A percentile compares a stretch with the other conserved stretches of the same genome.
phyloP scores from a whole-genome alignment of 495 filamentous ascomycete genomes.

The Rostrohypoxylon terebratum region DNA sequence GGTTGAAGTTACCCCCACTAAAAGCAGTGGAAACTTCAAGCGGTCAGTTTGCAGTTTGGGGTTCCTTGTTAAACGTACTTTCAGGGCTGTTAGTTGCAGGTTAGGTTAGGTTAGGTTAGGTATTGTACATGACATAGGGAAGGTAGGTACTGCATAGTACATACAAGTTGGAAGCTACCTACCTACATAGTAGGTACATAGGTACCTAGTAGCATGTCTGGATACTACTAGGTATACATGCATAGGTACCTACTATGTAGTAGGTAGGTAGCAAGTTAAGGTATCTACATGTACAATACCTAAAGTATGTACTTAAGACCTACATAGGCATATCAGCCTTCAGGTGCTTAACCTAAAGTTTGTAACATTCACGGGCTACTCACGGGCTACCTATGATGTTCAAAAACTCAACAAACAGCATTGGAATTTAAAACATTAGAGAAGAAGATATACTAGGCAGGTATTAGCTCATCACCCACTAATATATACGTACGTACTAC shows the following conservation, averaged over 20 bases:
- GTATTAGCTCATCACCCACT: neutral
- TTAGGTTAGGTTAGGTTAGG: too few relatives aligned
- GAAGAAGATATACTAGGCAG: neutral
- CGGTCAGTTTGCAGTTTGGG: slow-evolving; percentile 50
- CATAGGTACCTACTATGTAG: too few relatives aligned
- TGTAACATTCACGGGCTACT: too few relatives aligned
- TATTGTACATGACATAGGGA: neutral
- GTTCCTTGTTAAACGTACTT: slow-evolving; percentile 30
- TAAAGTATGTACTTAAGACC: too few relatives aligned
- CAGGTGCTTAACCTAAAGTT: too few relatives aligned
- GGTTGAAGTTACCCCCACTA: slow-evolving; percentile 33
- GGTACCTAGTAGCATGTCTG: too few relatives aligned
- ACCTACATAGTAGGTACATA: neutral
- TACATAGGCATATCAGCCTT: too few relatives aligned
- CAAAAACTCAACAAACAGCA: neutral
- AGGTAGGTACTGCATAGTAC: neutral
- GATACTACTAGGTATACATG: too few relatives aligned
- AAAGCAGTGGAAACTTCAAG: slow-evolving; percentile 43
- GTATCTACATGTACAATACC: too few relatives aligned
- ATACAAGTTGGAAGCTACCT: too few relatives aligned
- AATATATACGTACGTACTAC: neutral
- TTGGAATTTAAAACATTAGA: neutral
- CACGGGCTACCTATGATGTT: neutral
- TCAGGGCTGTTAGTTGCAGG: slow-evolving; percentile 5
- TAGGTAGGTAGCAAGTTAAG: neutral